Base-by-base conservation (phyloP, 2,329 filamentous ascomycete species). In the Didymella exigua region DNA sequence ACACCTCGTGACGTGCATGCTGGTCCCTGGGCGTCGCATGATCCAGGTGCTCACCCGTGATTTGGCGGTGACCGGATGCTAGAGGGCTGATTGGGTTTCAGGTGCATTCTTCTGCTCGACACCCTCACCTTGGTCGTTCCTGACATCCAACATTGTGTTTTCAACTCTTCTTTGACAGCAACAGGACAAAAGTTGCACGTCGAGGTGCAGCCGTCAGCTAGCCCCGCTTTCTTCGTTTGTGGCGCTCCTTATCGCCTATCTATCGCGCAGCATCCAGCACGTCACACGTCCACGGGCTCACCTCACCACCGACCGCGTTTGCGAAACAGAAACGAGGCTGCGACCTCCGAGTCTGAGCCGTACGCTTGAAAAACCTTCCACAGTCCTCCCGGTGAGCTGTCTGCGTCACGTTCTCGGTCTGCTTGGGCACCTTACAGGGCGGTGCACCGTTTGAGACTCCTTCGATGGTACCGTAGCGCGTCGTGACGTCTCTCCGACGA, bases 191-290 rank as follows among this genome's bases (percentile, higher is more conserved):
- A 21, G 36, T 24, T 5, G 36, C 11, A 24, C 36, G 10, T 38
- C 34, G 26, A 48, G 36, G 44, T 48, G 14, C 42, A 56, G 34
- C 46, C 44, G 37, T 33, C 46, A 60, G 37, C 30, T 43, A 60
- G 47, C 58, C 56, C 52, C 46, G 41, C 52, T 45, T 45, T 29
- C 40, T 54, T 59, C 62, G 61, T 58, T 55, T 68, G 67, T 64
- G 64, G 66, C 66, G 58, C 54, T 56, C 51, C 44, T 59, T 63
- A 66, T 63, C 61, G 61, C 52, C 27, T 59, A 27, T 27, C 36
- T 66, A 65, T 65, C 57, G 54, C 40, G n/a, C 61, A 40, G 54
- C 49, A 43, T 51, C 36, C 54, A 59, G 54, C 59, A 61, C 65
- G 66, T 68, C 67, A 70, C 62, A 24, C 47, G n/a, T 47, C 54